phyloP scores from a whole-genome alignment of 208 protist species.

The Leishmania amazonensis region DNA sequence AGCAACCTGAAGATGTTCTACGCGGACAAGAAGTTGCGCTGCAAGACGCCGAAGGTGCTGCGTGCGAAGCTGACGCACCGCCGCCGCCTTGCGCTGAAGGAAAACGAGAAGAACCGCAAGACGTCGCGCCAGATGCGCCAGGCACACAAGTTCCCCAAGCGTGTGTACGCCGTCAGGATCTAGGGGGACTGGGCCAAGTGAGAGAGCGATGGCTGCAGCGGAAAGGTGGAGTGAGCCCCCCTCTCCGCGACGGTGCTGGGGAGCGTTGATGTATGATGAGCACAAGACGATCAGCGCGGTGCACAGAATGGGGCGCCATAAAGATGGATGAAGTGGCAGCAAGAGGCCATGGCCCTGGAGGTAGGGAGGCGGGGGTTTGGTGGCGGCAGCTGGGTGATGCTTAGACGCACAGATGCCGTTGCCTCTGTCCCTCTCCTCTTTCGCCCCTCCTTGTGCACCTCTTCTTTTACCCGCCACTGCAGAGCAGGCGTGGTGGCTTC shows the following conservation, averaged over 20 bases:
- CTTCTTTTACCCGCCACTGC: background rate
- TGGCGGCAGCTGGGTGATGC: too few relatives aligned
- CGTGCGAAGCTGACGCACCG: conserved; percentile 87
- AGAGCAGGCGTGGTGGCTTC: background rate
- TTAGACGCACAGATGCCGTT: background rate
- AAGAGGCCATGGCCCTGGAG: background rate
- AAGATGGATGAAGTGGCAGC: background rate
- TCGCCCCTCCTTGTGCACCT: background rate
- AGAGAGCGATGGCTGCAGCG: background rate
- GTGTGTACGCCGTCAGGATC: conserved; percentile 90
- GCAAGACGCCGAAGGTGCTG: conserved; percentile 79
- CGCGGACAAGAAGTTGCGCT: conserved; percentile 89
- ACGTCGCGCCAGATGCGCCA: conserved; percentile 78
- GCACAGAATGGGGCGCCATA: background rate
- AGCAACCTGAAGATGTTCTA: conserved; percentile 94
- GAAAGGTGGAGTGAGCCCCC: background rate
- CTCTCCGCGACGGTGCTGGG: background rate
- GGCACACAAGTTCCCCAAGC: conserved; percentile 83
- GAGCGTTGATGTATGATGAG: background rate
- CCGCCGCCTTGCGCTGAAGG: conserved; percentile 86
- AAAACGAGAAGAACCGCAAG: conserved; percentile 91
- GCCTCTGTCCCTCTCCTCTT: background rate
- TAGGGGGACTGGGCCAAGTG: conserved; percentile 28
- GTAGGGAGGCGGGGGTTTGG: background rate
- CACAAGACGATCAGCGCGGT: background rate